A percentile compares a stretch with the other conserved stretches of the same genome.
Evolutionary conservation across 1,139 yeast species (phyloP).

Genomic region (Sugiyamaella castrensis): DNA sequence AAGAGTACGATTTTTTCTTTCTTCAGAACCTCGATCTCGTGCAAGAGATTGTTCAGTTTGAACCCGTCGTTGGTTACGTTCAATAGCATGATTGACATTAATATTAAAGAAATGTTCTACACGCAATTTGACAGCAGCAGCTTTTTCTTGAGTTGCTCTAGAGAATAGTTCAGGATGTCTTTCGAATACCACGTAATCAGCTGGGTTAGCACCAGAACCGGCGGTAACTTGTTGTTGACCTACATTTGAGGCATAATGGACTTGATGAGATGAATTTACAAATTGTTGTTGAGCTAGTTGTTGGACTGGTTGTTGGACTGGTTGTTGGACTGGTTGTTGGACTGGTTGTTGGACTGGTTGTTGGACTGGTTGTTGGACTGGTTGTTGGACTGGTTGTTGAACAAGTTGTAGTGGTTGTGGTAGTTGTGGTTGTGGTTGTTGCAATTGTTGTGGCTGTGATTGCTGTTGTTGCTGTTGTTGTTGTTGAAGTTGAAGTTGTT

Average conservation of each 20-base stretch:
- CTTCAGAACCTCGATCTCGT: conserved; percentile 61
- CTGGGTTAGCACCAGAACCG: conserved; percentile 3
- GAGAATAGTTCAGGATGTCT: conserved; percentile 76
- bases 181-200: conserved; percentile 66
- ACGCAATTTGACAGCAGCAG: conserved; percentile 60
- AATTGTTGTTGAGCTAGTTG: conserved; percentile 11
- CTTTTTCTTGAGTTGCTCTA: conserved; percentile 56
- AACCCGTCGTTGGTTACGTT: conserved; percentile 63
- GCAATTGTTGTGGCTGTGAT: conserved; percentile 8
- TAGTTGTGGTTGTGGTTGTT: conserved; percentile 15
- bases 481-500: neutral
- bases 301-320: neutral
- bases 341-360: conserved; percentile 18
- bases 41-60: conserved; percentile 58
- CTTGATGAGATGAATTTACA: conserved; percentile 13
- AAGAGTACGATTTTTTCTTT: conserved; percentile 62
- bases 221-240: conserved; percentile 3
- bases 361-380: conserved; percentile 11
- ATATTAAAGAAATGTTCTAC: conserved; percentile 65
- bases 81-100: conserved; percentile 71
- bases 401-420: conserved; percentile 19
- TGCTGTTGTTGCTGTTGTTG: neutral
- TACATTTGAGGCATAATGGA: conserved; percentile 8
- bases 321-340: conserved; percentile 1
- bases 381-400: conserved; percentile 14